phyloP scores from a whole-genome alignment of 2,329 filamentous ascomycete genomes.

The Fusarium sp. region DNA sequence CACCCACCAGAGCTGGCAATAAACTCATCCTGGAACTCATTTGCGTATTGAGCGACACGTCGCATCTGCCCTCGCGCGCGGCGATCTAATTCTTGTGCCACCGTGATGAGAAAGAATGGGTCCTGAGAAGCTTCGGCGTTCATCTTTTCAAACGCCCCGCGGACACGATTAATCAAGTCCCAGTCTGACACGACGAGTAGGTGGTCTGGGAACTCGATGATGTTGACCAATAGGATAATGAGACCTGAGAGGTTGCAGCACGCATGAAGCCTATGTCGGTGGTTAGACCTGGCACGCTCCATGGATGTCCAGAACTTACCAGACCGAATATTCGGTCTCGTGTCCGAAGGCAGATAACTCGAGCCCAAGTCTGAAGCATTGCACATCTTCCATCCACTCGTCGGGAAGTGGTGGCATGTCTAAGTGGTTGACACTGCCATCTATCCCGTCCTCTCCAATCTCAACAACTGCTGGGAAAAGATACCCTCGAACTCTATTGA shows the following conservation, averaged over 20 bases:
- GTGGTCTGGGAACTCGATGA: slow-evolving; percentile 22
- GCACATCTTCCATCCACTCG: neutral
- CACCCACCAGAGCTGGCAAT: too few relatives aligned
- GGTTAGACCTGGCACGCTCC: too few relatives aligned
- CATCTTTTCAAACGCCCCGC: slow-evolving; percentile 9
- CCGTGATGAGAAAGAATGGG: slow-evolving; percentile 9
- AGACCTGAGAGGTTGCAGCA: slow-evolving; percentile 20
- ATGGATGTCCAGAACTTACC: neutral
- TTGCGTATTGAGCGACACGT: too few relatives aligned
- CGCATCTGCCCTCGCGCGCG: too few relatives aligned
- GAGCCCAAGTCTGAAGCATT: neutral
- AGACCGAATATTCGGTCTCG: slow-evolving; percentile 10
- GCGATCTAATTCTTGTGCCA: too few relatives aligned
- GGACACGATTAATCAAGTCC: neutral
- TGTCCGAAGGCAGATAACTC: neutral
- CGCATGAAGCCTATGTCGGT: slow-evolving; percentile 7
- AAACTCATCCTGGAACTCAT: too few relatives aligned
- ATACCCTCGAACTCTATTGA: slow-evolving; percentile 3
- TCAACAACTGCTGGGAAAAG: neutral
- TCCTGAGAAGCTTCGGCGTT: slow-evolving; percentile 9
- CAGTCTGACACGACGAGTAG: neutral
- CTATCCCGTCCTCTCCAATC: neutral
- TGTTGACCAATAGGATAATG: slow-evolving; percentile 23
- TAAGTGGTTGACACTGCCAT: neutral
- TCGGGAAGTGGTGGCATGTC: neutral